Evolutionary conservation across 1,284 basidiomycete species (phyloP).

Genomic region (Cryptococcus jaspeensis): DNA sequence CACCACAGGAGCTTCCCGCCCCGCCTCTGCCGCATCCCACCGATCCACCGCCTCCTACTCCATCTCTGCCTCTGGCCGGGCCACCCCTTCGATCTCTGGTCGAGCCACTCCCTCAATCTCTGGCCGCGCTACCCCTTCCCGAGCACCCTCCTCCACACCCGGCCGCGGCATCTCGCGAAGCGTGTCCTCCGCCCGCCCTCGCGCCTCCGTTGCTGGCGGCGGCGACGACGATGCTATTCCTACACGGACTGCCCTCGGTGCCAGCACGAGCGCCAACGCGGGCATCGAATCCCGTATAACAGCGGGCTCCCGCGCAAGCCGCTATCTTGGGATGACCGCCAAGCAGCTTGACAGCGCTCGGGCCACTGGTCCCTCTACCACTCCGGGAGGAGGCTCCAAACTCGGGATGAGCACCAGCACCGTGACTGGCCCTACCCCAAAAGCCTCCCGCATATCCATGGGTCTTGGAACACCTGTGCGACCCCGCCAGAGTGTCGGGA

Average conservation of each 20-base stretch:
- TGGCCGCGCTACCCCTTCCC: slow-evolving; percentile 60
- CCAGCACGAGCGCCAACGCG: slow-evolving; percentile 38
- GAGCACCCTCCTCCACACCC: slow-evolving; percentile 28
- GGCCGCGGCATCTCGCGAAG: slow-evolving; percentile 22
- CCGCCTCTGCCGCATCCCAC: slow-evolving; percentile 74
- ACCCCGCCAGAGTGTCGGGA: slow-evolving; percentile 38
- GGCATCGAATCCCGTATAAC: slow-evolving; percentile 59
- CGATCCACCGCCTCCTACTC: slow-evolving; percentile 36
- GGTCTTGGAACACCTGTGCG: slow-evolving; percentile 29
- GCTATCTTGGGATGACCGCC: slow-evolving; percentile 71
- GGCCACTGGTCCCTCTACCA: slow-evolving; percentile 21
- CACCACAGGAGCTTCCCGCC: slow-evolving; percentile 62
- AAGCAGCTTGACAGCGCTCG: slow-evolving; percentile 64
- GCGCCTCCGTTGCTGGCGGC: background rate
- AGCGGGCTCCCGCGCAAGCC: slow-evolving; percentile 76
- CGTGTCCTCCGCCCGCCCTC: slow-evolving; percentile 19
- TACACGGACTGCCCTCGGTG: slow-evolving; percentile 25
- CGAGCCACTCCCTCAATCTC: slow-evolving; percentile 39
- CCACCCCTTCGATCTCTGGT: slow-evolving; percentile 24
- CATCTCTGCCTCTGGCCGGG: slow-evolving; percentile 19
- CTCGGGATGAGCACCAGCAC: slow-evolving; percentile 31
- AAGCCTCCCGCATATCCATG: slow-evolving; percentile 38
- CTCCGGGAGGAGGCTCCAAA: slow-evolving; percentile 13
- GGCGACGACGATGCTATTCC: slow-evolving; percentile 22
- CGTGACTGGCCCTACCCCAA: slow-evolving; percentile 28